Evolutionary conservation across 805 yeast genomes (phyloP), one percentile per base, ranked within the genome.

Genomic region (Starmerella bacillaris): DNA sequence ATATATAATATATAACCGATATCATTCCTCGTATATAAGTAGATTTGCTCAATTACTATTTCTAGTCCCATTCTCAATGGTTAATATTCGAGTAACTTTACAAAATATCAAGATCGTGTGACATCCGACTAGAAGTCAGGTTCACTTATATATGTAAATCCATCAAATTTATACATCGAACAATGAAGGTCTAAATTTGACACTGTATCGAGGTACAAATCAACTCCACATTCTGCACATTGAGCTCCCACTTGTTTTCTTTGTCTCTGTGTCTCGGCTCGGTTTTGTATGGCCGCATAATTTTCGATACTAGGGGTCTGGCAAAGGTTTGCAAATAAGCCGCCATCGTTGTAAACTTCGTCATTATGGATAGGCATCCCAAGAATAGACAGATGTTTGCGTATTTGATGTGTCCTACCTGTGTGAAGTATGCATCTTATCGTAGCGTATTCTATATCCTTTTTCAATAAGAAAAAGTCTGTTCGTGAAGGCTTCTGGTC

Each of bases 341-440:
- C 34, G 5, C 39, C 42, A 21, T 47, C 46, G 5, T 83, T 71
- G 50, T 83, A 86, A 2, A 83, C 62, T 2, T 92, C 92, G 54
- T 86, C 98, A 50, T 89, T 83, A 2, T 74, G 78, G 29, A 86
- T 86, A 0, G 96, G 94, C 49, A 61, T 67, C 0, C 94, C 95
- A 6, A 83, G 46, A 41, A 65, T 71, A 50, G 83, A 92, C 38
- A 89, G 58, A 58, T 89, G 98, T 4, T 86, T 92, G 42, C 98
- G 60, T 33, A 86, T 83, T 51, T 86, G 98, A 54, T 86, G 98
- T 0, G 94, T 80, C 48, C 96, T 65, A 0, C 98, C 98, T 0
- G 96, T 84, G 38, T 69, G 61, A 3, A 89, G 92, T 16, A 83
- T 63, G 32, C 32, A 29, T 14, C 14, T 6, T 6, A 29, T 5